Percentiles rank a stretch among this genome's conserved stretches.
Evolutionary conservation across 345 rosid species (phyloP).

Genomic region (Corchorus olitorius): DNA sequence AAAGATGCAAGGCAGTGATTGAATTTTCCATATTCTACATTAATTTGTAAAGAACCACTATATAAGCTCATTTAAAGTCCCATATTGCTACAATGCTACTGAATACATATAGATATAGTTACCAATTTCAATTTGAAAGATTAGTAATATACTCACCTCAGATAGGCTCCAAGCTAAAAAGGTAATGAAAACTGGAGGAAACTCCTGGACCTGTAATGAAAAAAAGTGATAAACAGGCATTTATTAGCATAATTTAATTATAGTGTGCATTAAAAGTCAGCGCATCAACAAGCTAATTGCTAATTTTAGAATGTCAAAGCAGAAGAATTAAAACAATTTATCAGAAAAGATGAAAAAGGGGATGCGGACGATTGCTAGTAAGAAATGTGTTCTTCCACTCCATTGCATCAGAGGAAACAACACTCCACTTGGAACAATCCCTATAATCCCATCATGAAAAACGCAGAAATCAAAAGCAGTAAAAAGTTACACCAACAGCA

Average conservation of each 20-base stretch:
- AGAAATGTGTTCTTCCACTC: slow-evolving; percentile 76
- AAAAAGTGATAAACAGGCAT: slow-evolving; percentile 1
- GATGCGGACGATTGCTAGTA: slow-evolving; percentile 52
- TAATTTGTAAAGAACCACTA: not conserved
- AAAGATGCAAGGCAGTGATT: not conserved
- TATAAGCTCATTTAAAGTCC: not conserved
- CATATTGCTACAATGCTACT: not conserved
- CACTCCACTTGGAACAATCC: slow-evolving; percentile 83
- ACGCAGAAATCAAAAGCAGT: slow-evolving; percentile 15
- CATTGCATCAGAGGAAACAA: slow-evolving; percentile 83
- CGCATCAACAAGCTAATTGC: slow-evolving; percentile 8
- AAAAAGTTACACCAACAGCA: not conserved
- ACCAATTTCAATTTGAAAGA: not conserved
- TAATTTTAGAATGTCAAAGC: not conserved
- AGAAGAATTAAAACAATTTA: not conserved
- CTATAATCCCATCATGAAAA: slow-evolving; percentile 30
- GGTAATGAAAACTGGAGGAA: slow-evolving; percentile 67
- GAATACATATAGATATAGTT: not conserved
- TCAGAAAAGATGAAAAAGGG: not conserved
- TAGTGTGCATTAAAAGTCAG: not conserved
- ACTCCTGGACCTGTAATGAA: slow-evolving; percentile 58
- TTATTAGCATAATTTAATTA: not conserved
- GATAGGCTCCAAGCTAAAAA: slow-evolving; percentile 70
- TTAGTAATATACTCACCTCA: slow-evolving; percentile 55
- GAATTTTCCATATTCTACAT: not conserved